Evolutionary conservation across 768 basidiomycete genomes (phyloP).

Genomic region (Trametes cubensis): DNA sequence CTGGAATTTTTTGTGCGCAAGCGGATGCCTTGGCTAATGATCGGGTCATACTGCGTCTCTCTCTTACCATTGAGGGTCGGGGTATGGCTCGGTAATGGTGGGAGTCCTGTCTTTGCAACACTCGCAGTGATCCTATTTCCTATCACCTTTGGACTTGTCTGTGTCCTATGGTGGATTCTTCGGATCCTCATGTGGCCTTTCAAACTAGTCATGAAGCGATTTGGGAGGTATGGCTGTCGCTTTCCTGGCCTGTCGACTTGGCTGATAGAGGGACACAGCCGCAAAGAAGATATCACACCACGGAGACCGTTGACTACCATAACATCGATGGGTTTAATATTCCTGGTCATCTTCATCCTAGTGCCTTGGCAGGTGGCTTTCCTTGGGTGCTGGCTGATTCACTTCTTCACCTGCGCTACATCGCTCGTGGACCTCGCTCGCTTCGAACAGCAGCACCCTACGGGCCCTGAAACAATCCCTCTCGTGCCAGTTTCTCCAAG

Average conservation of each 20-base stretch:
- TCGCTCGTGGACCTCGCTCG: conserved; percentile 9
- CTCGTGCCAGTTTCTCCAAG: background rate
- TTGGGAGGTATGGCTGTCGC: conserved; percentile 25
- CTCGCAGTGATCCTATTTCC: conserved; percentile 61
- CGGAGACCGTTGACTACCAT: conserved; percentile 51
- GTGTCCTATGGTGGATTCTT: conserved; percentile 59
- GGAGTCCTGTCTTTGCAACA: conserved; percentile 48
- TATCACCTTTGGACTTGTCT: conserved; percentile 68
- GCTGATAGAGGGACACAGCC: background rate
- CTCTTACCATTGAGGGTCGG: conserved; percentile 57
- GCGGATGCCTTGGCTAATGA: conserved; percentile 47
- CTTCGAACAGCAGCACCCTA: background rate
- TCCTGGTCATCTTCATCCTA: conserved; percentile 67
- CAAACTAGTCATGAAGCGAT: conserved; percentile 32
- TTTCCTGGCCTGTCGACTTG: background rate
- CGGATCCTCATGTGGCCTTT: conserved; percentile 50
- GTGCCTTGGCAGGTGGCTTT: conserved; percentile 95
- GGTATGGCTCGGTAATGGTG: conserved; percentile 64
- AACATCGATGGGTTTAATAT: conserved; percentile 61
- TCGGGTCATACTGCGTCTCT: conserved; percentile 47
- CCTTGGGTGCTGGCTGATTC: conserved; percentile 81
- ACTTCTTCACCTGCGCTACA: conserved; percentile 63
- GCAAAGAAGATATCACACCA: conserved; percentile 15
- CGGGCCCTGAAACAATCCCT: conserved; percentile 1
- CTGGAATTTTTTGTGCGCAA: conserved; percentile 45